Evolutionary conservation across 2,329 filamentous ascomycete species (phyloP).

Genomic region (Fonsecaea erecta): DNA sequence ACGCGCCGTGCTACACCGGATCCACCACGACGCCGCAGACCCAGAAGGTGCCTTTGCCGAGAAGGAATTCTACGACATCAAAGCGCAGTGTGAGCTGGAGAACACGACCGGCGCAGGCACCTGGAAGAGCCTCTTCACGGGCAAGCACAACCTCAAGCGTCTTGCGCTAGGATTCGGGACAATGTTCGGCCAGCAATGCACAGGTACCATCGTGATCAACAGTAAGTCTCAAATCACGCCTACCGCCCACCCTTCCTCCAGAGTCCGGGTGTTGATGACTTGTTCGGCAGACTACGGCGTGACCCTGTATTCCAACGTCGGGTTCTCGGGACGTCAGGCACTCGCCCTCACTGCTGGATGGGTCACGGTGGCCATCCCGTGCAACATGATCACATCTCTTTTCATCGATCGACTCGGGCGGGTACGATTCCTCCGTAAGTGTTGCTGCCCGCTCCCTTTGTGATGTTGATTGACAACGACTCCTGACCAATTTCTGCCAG

Average conservation of each 20-base stretch:
- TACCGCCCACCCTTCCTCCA: no score
- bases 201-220: conserved; percentile 20
- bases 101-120: neutral
- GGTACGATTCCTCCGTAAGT: no score
- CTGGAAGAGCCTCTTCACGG: neutral
- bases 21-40: neutral
- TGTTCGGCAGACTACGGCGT: conserved; percentile 43
- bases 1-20: neutral
- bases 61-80: neutral
- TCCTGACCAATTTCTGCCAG: conserved; percentile 12
- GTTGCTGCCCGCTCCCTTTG: no score
- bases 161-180: no score
- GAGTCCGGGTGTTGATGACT: no score
- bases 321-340: conserved; percentile 44
- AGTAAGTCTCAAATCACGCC: no score
- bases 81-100: neutral
- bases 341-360: conserved; percentile 4
- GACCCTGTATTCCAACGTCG: conserved; percentile 51
- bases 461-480: no score
- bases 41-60: neutral
- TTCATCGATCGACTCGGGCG: conserved; percentile 16
- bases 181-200: no score
- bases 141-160: neutral
- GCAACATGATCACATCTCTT: conserved; percentile 2
- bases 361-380: conserved; percentile 16